Conservation (phyloP, 257 asterid genomes). For the Cynanchum wilfordii region DNA sequence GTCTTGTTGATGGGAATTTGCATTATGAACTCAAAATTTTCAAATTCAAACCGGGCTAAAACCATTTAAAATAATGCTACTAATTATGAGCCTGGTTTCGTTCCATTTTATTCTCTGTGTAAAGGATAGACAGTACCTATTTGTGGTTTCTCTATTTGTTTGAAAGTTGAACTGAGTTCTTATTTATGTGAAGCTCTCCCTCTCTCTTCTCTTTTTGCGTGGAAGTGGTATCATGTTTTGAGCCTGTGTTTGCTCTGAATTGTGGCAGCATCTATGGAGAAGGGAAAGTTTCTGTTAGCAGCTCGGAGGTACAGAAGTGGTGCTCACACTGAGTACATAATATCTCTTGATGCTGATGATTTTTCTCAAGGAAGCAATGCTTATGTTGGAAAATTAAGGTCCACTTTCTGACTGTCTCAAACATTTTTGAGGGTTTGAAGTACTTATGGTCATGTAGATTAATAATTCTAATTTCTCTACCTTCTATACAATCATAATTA, state of each 20-base stretch:
- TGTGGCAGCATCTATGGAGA: constrained; percentile 64
- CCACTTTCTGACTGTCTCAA: constrained; percentile 15
- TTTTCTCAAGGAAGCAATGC: constrained; percentile 88
- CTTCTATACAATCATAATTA: neutral
- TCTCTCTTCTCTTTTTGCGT: neutral
- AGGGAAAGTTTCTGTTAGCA: constrained; percentile 91
- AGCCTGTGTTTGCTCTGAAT: constrained; percentile 11
- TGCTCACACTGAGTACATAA: constrained; percentile 71
- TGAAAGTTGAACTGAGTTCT: neutral
- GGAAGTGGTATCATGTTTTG: neutral
- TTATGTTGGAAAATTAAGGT: constrained; percentile 95
- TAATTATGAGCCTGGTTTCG: neutral
- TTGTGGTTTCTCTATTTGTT: neutral
- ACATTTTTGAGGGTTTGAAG: neutral
- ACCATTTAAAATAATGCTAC: neutral
- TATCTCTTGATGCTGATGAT: constrained; percentile 78
- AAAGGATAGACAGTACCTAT: neutral
- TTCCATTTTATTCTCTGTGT: neutral
- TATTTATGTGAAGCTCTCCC: neutral
- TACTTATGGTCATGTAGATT: neutral
- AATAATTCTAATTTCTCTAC: neutral
- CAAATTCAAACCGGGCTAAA: neutral
- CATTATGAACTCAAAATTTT: neutral
- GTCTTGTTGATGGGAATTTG: neutral
- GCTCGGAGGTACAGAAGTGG: constrained; percentile 79